Conservation (phyloP, 208 protist genomes). For the Trypanosoma rangeli region DNA sequence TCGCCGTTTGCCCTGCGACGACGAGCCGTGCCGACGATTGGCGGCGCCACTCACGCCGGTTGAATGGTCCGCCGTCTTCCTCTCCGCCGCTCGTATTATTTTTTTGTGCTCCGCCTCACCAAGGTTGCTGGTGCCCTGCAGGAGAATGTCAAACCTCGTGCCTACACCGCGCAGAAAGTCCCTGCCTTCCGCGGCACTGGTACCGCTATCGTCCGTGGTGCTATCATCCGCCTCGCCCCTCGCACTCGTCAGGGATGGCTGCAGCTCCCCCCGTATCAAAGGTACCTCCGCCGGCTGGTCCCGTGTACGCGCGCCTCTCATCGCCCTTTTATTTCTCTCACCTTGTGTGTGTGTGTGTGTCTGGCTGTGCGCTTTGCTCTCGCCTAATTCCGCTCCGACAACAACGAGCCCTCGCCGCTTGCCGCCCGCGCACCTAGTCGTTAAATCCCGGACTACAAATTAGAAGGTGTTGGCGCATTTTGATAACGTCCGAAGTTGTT, state of each 20-base stretch:
- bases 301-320: background rate
- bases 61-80: background rate
- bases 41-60: background rate
- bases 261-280: slow-evolving; percentile 1
- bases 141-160: slow-evolving; percentile 64
- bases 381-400: background rate
- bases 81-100: slow-evolving; percentile 34
- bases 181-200: background rate
- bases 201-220: slow-evolving; percentile 7
- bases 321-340: background rate
- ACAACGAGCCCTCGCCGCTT: background rate
- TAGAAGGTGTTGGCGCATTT: background rate
- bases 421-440: background rate
- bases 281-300: slow-evolving; percentile 12
- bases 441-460: background rate
- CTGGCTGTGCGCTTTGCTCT: background rate
- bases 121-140: slow-evolving; percentile 27
- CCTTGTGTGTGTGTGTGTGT: background rate
- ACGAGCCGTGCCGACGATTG: slow-evolving; percentile 32
- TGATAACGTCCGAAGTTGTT: background rate
- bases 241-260: background rate
- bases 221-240: background rate
- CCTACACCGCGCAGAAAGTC: slow-evolving; percentile 26
- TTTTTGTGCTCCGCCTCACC: slow-evolving; percentile 29
- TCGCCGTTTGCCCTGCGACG: slow-evolving; percentile 32